Conservation (phyloP, 2,329 filamentous ascomycete species). For the Phaeosphaeriaceae sp. region DNA sequence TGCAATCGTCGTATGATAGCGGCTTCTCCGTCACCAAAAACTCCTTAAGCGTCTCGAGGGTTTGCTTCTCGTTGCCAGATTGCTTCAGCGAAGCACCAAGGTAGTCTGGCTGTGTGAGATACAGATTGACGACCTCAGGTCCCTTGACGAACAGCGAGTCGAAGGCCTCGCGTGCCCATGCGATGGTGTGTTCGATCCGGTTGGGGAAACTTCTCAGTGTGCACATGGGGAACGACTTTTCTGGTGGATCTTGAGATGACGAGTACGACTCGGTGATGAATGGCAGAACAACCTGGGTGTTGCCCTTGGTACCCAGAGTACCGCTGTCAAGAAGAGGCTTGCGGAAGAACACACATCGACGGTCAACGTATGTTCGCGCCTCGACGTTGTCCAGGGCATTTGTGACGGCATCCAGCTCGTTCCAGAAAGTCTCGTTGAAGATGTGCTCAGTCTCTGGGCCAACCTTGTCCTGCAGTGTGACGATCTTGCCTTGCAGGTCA, state of each 20-base stretch:
- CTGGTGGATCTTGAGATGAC: conserved; percentile 93
- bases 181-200: conserved; percentile 97
- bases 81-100: conserved; percentile 87
- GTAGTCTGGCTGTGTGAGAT: conserved; percentile 90
- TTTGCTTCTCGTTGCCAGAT: conserved; percentile 93
- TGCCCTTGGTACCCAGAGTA: conserved; percentile 98
- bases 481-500: conserved; percentile 85
- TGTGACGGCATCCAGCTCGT: conserved; percentile 85
- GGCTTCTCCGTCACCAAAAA: conserved; percentile 93
- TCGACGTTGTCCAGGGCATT: conserved; percentile 98
- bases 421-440: conserved; percentile 95
- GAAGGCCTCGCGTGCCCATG: conserved; percentile 96
- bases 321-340: conserved; percentile 96
- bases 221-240: conserved; percentile 99
- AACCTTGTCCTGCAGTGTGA: conserved; percentile 86
- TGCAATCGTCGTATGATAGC: conserved; percentile 91
- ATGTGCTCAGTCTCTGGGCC: conserved; percentile 90
- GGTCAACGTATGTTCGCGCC: conserved; percentile 93
- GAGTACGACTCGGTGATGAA: conserved; percentile 96
- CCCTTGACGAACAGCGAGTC: conserved; percentile 93
- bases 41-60: conserved; percentile 86
- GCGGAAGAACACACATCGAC: conserved; percentile 96
- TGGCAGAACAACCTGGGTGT: conserved; percentile 94
- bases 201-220: conserved; percentile 97
- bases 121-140: conserved; percentile 91